phyloP scores from a whole-genome alignment of 2,329 filamentous ascomycete species.

The Exophiala sp. region DNA sequence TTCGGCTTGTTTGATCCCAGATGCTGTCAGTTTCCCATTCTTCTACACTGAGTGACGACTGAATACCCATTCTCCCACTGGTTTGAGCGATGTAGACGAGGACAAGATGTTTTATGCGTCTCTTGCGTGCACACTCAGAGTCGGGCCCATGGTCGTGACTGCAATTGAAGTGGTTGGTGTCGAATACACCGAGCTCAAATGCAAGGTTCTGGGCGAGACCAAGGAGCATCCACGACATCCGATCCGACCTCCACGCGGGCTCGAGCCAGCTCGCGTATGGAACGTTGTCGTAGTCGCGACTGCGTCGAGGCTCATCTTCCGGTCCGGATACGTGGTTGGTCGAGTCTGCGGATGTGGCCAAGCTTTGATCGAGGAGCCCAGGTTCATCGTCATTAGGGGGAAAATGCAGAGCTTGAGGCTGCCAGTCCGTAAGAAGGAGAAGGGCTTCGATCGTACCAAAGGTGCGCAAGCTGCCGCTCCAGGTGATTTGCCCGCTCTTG shows the following conservation, averaged over 20 bases:
- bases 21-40: constrained; percentile 20
- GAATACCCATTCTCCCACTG: constrained; percentile 86
- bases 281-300: constrained; percentile 44
- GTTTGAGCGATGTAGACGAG: constrained; percentile 89
- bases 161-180: constrained; percentile 57
- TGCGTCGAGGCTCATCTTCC: constrained; percentile 30
- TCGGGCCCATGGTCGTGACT: constrained; percentile 36
- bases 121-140: constrained; percentile 70
- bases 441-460: constrained; percentile 91
- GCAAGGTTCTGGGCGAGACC: constrained; percentile 50
- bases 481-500: constrained; percentile 48
- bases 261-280: constrained; percentile 91
- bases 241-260: constrained; percentile 73
- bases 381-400: constrained; percentile 65
- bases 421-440: constrained; percentile 94
- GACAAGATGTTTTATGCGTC: constrained; percentile 78
- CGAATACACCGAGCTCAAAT: constrained; percentile 86
- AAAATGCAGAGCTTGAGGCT: constrained; percentile 89
- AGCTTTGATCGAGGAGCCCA: constrained; percentile 61
- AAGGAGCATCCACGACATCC: constrained; percentile 57
- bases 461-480: constrained; percentile 75
- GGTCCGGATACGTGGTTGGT: constrained; percentile 42
- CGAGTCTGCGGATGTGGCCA: constrained; percentile 51
- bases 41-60: constrained; percentile 74
- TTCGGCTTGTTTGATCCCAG: constrained; percentile 26